These are phyloP conservation scores for Sphagnum fallax DNA, from an alignment of 228 moss, liverwort and hornwort genomes.

Conservation along the genomic window DNA sequence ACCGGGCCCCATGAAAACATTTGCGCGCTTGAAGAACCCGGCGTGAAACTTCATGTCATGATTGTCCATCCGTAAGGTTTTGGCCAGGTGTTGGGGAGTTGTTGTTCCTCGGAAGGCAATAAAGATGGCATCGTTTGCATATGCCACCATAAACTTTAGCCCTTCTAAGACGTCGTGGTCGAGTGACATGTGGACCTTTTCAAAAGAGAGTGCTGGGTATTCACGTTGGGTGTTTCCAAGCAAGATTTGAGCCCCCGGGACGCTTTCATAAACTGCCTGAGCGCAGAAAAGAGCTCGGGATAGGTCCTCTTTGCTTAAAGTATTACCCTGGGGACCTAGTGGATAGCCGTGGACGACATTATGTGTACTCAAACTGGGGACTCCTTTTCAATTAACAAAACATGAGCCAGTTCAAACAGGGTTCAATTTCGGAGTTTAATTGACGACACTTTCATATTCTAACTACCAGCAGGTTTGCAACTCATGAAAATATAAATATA, in stretches of 20 bases:
- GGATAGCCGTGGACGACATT: neutral
- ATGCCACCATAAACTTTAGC: conserved; percentile 1
- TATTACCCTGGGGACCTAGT: neutral
- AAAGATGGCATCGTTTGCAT: conserved; percentile 1
- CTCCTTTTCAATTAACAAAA: no score
- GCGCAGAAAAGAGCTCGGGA: neutral
- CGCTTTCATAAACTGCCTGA: neutral
- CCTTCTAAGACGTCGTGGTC: neutral
- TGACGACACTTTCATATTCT: no score
- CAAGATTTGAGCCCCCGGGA: neutral
- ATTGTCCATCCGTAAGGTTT: neutral
- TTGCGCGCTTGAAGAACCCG: conserved; percentile 4
- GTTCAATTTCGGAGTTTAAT: no score
- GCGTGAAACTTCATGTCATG: neutral
- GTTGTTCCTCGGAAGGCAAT: conserved; percentile 3
- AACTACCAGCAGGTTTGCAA: no score
- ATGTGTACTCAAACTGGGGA: no score
- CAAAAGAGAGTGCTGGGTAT: neutral
- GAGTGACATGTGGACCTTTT: neutral
- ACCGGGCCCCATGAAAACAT: neutral
- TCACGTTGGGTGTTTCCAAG: neutral
- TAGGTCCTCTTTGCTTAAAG: neutral
- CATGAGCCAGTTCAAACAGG: no score
- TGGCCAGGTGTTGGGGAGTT: neutral
- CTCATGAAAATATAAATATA: no score